These are phyloP conservation scores for Gnetum montanum DNA, from an alignment of 75 land plant genomes.

Conservation along the genomic window DNA sequence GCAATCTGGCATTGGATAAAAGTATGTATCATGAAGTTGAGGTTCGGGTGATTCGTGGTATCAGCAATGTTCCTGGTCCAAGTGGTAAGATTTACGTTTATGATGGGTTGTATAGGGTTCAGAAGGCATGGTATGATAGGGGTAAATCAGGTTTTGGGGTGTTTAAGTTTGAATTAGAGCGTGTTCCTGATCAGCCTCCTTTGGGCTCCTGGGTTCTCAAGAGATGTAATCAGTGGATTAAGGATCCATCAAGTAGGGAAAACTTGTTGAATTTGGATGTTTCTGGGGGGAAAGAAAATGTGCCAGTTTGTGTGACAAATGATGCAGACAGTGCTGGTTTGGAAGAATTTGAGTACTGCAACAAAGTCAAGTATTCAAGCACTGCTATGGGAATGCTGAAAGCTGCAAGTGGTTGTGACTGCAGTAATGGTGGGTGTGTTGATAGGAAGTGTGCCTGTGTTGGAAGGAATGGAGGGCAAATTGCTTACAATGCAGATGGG, in stretches of 20 bases:
- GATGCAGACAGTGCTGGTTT: slow-evolving; percentile 59
- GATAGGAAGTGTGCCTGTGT: slow-evolving; percentile 35
- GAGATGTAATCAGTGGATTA: slow-evolving; percentile 32
- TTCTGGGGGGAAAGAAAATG: slow-evolving; percentile 35
- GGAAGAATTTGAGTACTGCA: slow-evolving; percentile 34
- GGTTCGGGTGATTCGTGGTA: slow-evolving; percentile 55
- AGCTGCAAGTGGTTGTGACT: slow-evolving; percentile 27
- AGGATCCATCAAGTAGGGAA: slow-evolving; percentile 20
- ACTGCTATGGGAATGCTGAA: slow-evolving; percentile 8
- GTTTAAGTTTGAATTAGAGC: slow-evolving; percentile 49
- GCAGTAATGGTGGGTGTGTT: slow-evolving; percentile 23
- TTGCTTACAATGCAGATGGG: slow-evolving; percentile 38
- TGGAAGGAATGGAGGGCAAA: slow-evolving; percentile 25
- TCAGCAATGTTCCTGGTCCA: slow-evolving; percentile 21
- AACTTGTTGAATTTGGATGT: slow-evolving; percentile 40
- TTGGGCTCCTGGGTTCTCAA: slow-evolving; percentile 35
- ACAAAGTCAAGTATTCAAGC: slow-evolving; percentile 22
- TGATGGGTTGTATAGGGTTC: slow-evolving; percentile 66
- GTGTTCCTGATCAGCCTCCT: slow-evolving; percentile 56
- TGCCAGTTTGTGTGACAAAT: slow-evolving; percentile 58
- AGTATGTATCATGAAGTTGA: slow-evolving; percentile 36
- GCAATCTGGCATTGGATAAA: slow-evolving; percentile 66
- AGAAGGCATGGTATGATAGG: slow-evolving; percentile 47
- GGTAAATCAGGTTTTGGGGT: slow-evolving; percentile 43
- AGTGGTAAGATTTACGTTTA: slow-evolving; percentile 48